Percentiles rank a stretch among this genome's conserved stretches.
phyloP scores from a whole-genome alignment of 2,329 filamentous ascomycete species.

The Trichoderma breve region DNA sequence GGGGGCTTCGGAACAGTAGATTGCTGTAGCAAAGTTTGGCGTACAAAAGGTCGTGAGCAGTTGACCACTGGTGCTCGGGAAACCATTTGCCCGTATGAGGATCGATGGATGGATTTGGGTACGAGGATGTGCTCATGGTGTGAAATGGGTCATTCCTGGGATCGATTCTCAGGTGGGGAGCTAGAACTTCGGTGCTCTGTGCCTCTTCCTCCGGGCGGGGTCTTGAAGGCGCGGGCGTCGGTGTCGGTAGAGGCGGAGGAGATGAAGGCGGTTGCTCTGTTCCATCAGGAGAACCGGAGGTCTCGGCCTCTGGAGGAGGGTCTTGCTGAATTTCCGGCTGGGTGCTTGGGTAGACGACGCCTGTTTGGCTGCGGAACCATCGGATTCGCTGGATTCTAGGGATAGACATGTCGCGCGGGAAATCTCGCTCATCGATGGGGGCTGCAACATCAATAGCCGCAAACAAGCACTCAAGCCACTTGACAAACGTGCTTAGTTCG shows the following conservation, averaged over 20 bases:
- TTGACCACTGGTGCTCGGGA: conserved; percentile 54
- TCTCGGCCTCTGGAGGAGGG: neutral
- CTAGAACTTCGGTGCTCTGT: conserved; percentile 15
- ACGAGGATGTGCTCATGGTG: conserved; percentile 46
- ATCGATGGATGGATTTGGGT: conserved; percentile 46
- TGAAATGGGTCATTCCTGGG: conserved; percentile 35
- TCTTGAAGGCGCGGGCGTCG: conserved; percentile 18
- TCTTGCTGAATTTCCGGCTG: conserved; percentile 11
- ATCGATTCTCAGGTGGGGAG: conserved; percentile 24
- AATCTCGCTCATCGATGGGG: conserved; percentile 67
- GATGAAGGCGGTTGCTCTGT: conserved; percentile 21
- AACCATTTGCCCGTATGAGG: conserved; percentile 55
- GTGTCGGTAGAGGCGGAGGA: conserved; percentile 17
- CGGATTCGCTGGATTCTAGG: conserved; percentile 55
- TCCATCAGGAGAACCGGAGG: neutral
- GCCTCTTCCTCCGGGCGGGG: conserved; percentile 19
- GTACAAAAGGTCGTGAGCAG: conserved; percentile 57
- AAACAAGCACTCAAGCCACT: conserved; percentile 67
- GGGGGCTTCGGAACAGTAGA: conserved; percentile 54
- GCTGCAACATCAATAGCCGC: conserved; percentile 71
- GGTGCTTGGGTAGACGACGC: conserved; percentile 20
- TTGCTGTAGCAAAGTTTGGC: conserved; percentile 61
- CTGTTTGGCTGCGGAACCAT: conserved; percentile 45
- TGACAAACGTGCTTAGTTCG: conserved; percentile 63
- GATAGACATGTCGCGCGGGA: conserved; percentile 61